Base-by-base conservation (phyloP, 176 grass and related monocot genomes). In the bread wheat (Triticum aestivum) region DNA sequence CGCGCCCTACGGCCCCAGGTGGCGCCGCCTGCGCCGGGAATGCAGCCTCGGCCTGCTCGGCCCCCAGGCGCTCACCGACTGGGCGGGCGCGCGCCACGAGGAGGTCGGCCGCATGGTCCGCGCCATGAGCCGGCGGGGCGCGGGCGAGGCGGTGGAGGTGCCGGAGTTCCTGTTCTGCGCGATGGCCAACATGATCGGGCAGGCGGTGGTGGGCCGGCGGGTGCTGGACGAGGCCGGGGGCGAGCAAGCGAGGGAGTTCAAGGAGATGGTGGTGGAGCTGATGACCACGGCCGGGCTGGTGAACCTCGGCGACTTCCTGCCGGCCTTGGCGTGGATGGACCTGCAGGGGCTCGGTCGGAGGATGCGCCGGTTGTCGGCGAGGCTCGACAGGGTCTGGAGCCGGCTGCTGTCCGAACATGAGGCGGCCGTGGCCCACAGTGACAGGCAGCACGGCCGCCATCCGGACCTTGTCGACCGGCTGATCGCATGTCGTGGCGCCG, bases 191-290 rank as follows among this genome's bases (percentile, higher is more conserved):
- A 39, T 39, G 0, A 70, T 70, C 34, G 68, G 68, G 3, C 68
- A 39, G 34, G 68, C 4, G 18, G 68, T 70, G 34, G 68, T 70
- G 34, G 68, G 68, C 68, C 33, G 34, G 9, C 68, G 68, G 8
- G 68, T 70, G 68, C 17, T 70, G 8, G 68, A 21, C 33, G 68
- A 70, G 2, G 34, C 32, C 9, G 15, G 68, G 17, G 34, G 34
- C 18, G 68, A 70, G 34, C 34, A 34, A 4, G 34, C 68, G 0
- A 38, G 18, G 68, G 68, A 70, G 34, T 70, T 70, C 34, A 70
- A 70, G 68, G 68, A 70, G 68, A 70, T 70, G 68, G 68, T 70
- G 68, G 34, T 70, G 18, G 34, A 70, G 34, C 34, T 70, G 68
- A 70, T 70, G 68, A 70, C 68, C 68, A 70, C 68, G 18, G 68